Evolutionary conservation across 371 early-diverging fungal genomes (phyloP).

Genomic region (Lichtheimia hyalospora): DNA sequence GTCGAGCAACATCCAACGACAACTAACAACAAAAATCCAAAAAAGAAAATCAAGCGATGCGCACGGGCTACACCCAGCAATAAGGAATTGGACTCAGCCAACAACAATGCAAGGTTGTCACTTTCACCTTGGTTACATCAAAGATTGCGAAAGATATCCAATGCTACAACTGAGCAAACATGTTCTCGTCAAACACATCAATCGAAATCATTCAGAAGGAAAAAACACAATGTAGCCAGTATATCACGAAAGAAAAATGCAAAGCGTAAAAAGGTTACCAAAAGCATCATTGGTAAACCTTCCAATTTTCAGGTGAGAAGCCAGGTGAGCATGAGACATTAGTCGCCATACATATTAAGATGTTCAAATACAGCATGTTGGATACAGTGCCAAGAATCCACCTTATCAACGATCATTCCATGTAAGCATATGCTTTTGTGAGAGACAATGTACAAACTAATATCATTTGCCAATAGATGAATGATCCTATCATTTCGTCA

Average conservation of each 20-base stretch:
- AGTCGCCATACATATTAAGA: not conserved
- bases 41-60: too few relatives aligned
- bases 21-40: too few relatives aligned
- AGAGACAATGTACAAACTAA: not conserved
- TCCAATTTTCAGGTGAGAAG: conserved; percentile 2
- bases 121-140: too few relatives aligned
- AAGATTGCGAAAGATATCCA: too few relatives aligned
- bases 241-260: conserved; percentile 1
- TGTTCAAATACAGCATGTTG: not conserved
- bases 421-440: conserved; percentile 2
- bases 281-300: conserved; percentile 6
- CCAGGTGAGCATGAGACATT: not conserved
- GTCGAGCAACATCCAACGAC: too few relatives aligned
- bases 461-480: not conserved
- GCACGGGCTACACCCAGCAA: too few relatives aligned
- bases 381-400: not conserved
- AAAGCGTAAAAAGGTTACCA: not conserved
- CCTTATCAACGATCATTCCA: not conserved
- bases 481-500: not conserved
- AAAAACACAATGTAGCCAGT: conserved; percentile 4
- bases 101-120: too few relatives aligned
- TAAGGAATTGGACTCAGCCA: too few relatives aligned
- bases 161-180: too few relatives aligned
- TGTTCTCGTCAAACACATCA: too few relatives aligned
- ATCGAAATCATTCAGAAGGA: not conserved